Percentiles rank a stretch among this genome's conserved stretches.
Evolutionary conservation across 208 protist species (phyloP).

Genomic region (Acanthamoeba royreba): DNA sequence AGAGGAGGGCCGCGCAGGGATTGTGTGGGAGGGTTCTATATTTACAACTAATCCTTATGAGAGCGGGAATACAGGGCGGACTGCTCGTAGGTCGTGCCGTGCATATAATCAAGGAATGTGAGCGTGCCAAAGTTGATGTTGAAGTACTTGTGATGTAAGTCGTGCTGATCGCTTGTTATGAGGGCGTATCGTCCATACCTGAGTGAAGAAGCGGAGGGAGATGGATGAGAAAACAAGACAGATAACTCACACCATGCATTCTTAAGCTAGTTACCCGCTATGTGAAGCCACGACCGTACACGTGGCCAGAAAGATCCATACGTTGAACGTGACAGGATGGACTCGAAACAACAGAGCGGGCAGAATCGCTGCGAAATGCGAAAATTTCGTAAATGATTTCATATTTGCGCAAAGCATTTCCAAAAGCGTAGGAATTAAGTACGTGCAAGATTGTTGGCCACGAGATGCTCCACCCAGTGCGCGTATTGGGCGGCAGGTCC

Average conservation of each 20-base stretch:
- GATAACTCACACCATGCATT: not conserved
- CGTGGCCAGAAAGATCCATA: not conserved
- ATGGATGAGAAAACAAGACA: not conserved
- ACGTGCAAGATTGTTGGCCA: not conserved
- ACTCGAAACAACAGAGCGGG: not conserved
- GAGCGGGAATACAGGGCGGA: not conserved
- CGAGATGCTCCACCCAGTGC: not conserved
- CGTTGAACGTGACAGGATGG: not conserved
- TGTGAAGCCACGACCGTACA: not conserved
- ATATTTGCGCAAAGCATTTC: not conserved
- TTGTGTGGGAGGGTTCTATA: too few species aligned
- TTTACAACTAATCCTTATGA: not conserved
- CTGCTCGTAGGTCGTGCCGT: not conserved
- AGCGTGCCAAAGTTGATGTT: constrained; percentile 3
- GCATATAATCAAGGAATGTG: not conserved
- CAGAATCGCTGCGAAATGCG: not conserved
- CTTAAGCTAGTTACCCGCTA: not conserved
- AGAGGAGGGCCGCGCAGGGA: too few species aligned
- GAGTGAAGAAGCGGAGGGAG: not conserved
- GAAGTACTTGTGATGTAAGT: not conserved
- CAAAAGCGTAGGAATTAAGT: not conserved
- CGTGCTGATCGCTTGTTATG: not conserved
- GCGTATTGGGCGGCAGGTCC: not conserved
- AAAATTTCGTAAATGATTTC: not conserved
- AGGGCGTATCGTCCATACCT: not conserved